Evolutionary conservation across 305 asterid species (phyloP).

Genomic region (Euphrasia arctica): DNA sequence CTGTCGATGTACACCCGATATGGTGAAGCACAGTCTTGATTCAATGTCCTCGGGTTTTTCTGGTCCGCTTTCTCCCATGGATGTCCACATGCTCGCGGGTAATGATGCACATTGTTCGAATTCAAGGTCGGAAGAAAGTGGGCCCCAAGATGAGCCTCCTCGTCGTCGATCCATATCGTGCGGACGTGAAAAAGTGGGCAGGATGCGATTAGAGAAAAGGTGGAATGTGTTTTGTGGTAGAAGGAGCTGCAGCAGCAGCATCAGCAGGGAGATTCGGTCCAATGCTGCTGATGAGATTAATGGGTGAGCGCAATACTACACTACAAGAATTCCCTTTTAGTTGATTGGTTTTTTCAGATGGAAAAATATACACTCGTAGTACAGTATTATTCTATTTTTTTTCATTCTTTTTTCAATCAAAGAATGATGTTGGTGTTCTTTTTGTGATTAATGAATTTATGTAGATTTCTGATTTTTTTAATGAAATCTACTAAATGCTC

Average conservation of each 20-base stretch:
- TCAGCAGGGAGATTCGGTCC: slow-evolving; percentile 60
- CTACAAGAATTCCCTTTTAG: background rate
- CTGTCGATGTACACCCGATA: slow-evolving; percentile 57
- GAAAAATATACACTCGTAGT: background rate
- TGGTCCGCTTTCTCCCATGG: slow-evolving; percentile 73
- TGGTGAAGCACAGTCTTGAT: slow-evolving; percentile 18
- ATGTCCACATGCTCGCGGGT: slow-evolving; percentile 67
- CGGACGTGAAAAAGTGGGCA: slow-evolving; percentile 49
- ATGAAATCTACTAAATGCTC: no score
- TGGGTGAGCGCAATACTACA: slow-evolving; percentile 27
- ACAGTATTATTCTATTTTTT: background rate
- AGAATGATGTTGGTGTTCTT: no score
- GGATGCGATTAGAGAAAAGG: slow-evolving; percentile 54
- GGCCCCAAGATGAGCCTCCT: slow-evolving; percentile 44
- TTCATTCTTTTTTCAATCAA: background rate
- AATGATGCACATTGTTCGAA: slow-evolving; percentile 61
- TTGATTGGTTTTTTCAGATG: background rate
- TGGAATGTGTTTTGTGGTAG: slow-evolving; percentile 77
- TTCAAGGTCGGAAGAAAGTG: slow-evolving; percentile 45
- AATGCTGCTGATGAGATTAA: slow-evolving; percentile 60
- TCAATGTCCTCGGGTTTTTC: slow-evolving; percentile 56
- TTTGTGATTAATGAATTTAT: no score
- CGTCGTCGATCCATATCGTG: slow-evolving; percentile 34
- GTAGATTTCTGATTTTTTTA: no score
- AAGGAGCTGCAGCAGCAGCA: background rate